Conservation (phyloP, 2,329 filamentous ascomycete genomes). For the Fusarium citri region DNA sequence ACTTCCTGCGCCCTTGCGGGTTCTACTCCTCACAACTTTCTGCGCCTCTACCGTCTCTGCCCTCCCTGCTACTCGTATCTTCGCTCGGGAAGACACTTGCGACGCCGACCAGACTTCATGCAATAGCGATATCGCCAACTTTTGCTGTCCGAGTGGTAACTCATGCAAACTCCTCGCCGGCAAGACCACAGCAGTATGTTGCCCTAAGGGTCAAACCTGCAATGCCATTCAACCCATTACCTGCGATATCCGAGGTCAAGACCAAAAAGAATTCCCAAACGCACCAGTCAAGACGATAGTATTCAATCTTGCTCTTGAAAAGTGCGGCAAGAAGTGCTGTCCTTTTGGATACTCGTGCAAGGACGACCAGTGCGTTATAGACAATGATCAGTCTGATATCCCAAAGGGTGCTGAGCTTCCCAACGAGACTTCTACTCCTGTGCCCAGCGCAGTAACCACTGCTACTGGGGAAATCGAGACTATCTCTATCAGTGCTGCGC, state of each 20-base stretch:
- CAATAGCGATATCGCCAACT: slow-evolving; percentile 68
- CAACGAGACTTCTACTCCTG: slow-evolving; percentile 38
- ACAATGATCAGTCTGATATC: slow-evolving; percentile 61
- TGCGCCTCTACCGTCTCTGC: slow-evolving; percentile 55
- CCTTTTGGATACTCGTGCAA: slow-evolving; percentile 78
- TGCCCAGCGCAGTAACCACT: slow-evolving; percentile 34
- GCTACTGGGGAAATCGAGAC: slow-evolving; percentile 39
- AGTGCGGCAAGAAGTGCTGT: slow-evolving; percentile 73
- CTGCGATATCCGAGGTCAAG: slow-evolving; percentile 59
- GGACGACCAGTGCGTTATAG: slow-evolving; percentile 62
- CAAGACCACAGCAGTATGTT: slow-evolving; percentile 77
- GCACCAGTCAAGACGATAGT: slow-evolving; percentile 75
- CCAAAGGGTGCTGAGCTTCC: slow-evolving; percentile 50
- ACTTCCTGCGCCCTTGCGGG: slow-evolving; percentile 47
- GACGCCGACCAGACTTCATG: slow-evolving; percentile 65
- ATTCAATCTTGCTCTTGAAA: slow-evolving; percentile 65
- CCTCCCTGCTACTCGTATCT: slow-evolving; percentile 53
- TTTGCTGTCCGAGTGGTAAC: slow-evolving; percentile 71
- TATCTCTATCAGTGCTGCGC: slow-evolving; percentile 38
- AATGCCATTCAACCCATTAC: slow-evolving; percentile 58
- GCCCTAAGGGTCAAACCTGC: slow-evolving; percentile 70
- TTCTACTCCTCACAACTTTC: slow-evolving; percentile 54
- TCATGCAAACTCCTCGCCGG: slow-evolving; percentile 71
- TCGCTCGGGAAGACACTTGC: slow-evolving; percentile 63
- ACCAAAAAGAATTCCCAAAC: slow-evolving; percentile 65